Conservation (phyloP, 805 yeast genomes). For the Suhomyces vadensis region DNA sequence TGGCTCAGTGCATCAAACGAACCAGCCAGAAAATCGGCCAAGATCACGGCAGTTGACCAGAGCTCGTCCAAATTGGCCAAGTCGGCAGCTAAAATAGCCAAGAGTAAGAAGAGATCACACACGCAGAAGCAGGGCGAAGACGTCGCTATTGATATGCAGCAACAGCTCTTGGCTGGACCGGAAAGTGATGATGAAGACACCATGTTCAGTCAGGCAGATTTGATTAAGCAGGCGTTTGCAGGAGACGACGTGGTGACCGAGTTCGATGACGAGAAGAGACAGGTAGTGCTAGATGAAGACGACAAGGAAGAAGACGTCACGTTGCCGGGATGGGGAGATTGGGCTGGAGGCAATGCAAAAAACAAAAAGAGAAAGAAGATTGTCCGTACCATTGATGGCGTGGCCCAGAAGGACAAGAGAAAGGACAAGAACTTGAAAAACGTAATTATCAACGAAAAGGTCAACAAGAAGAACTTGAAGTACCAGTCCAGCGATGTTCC, state of each 20-base stretch:
- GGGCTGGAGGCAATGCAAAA: slow-evolving; percentile 69
- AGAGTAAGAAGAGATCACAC: slow-evolving; percentile 35
- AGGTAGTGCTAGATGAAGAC: slow-evolving; percentile 70
- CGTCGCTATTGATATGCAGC: slow-evolving; percentile 50
- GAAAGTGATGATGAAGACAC: slow-evolving; percentile 44
- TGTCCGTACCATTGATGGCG: slow-evolving; percentile 74
- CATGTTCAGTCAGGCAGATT: slow-evolving; percentile 75
- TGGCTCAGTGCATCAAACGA: slow-evolving; percentile 31
- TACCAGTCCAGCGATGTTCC: slow-evolving; percentile 91
- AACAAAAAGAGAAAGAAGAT: slow-evolving; percentile 58
- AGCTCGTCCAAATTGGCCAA: slow-evolving; percentile 40
- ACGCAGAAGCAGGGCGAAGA: slow-evolving; percentile 35
- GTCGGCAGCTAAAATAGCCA: slow-evolving; percentile 42
- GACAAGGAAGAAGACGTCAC: slow-evolving; percentile 85
- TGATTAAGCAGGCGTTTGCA: slow-evolving; percentile 91
- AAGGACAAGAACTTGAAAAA: slow-evolving; percentile 72
- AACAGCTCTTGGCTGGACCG: slow-evolving; percentile 56
- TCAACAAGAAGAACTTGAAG: slow-evolving; percentile 79
- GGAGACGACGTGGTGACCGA: slow-evolving; percentile 91
- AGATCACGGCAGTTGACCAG: slow-evolving; percentile 33
- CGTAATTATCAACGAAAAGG: slow-evolving; percentile 87
- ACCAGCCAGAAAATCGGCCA: slow-evolving; percentile 30
- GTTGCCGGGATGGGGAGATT: slow-evolving; percentile 96
- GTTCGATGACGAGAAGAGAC: slow-evolving; percentile 74
- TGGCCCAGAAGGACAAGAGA: slow-evolving; percentile 68